Evolutionary conservation across 768 basidiomycete genomes (phyloP), one percentile per base, ranked within the genome.

Genomic region (Candolleomyces aberdarensis): DNA sequence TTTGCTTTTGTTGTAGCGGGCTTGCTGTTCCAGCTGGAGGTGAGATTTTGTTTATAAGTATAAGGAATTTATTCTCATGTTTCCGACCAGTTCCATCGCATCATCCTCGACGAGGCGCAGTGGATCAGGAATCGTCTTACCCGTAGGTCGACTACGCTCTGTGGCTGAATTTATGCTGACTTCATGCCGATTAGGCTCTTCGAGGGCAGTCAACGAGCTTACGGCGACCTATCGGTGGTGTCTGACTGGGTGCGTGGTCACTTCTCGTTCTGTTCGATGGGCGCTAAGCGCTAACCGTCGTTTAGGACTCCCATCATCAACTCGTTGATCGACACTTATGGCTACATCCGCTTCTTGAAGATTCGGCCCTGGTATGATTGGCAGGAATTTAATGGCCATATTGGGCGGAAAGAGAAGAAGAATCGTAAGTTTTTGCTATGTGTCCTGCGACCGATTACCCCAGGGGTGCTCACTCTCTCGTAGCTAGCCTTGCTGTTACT

Each of bases 261-360:
- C 11, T 36, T 7, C 19, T 20, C 59, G 6, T 17, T 19, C 52
- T 29, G 14, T 47, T 4, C 11, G 22, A 14, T 31, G 15, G n/a
- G 36, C 40, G 26, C 40, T 40, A 19, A 22, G 29, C 26, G 59
- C 19, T 48, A n/a, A 20, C 22, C 32, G n/a, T 58, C 41, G 49
- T 57, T 40, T 57, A 83, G 85, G 1, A 89, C 87, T 0, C 85
- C 86, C 0, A 84, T 91, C 62, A 80, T 86, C 57, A 92, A 91
- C 65, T 69, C 72, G 13, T 76, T 90, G 19, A 67, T 70, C 0
- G 90, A 91, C 68, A 76, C 80, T 0, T 91, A 81, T 62, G 73
- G 74, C 11, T 74, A 76, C 49, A 47, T 82, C 9, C 71, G 81
- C 20, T 83, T 80, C 66, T 64, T 82, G 54, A 72, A 69, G 57